Conservation (phyloP, 495 filamentous ascomycete genomes). For the Penicillium canescens region DNA sequence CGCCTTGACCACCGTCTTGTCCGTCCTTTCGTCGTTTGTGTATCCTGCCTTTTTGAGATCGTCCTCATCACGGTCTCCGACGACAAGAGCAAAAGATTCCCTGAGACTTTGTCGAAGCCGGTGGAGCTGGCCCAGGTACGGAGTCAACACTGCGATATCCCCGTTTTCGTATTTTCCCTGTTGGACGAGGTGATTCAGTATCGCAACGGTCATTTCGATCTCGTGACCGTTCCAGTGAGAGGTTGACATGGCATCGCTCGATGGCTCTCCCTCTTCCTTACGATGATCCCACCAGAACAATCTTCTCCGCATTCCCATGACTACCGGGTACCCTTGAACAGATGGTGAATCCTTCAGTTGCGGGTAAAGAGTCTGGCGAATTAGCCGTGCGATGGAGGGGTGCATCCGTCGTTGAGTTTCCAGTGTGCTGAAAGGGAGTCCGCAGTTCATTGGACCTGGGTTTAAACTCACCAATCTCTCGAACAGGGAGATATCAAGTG, state of each 20-base stretch:
- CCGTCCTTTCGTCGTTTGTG: slow-evolving; percentile 22
- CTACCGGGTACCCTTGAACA: slow-evolving; percentile 56
- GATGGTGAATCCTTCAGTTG: slow-evolving; percentile 55
- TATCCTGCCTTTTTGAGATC: slow-evolving; percentile 56
- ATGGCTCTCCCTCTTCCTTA: slow-evolving; percentile 49
- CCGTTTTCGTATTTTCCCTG: slow-evolving; percentile 64
- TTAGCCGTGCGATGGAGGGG: slow-evolving; percentile 62
- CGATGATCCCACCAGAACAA: slow-evolving; percentile 78
- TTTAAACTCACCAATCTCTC: slow-evolving; percentile 58
- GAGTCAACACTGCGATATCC: slow-evolving; percentile 81
- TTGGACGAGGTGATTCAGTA: slow-evolving; percentile 71
- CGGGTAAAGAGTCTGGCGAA: slow-evolving; percentile 66
- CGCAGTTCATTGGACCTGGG: slow-evolving; percentile 9
- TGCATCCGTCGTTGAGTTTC: slow-evolving; percentile 78
- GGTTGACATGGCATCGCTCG: slow-evolving; percentile 43
- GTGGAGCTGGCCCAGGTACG: slow-evolving; percentile 72
- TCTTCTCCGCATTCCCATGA: slow-evolving; percentile 63
- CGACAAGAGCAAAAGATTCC: slow-evolving; percentile 56
- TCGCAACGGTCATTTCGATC: slow-evolving; percentile 60
- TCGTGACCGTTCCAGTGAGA: slow-evolving; percentile 71
- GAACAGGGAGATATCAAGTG: slow-evolving; percentile 67
- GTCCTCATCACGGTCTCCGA: slow-evolving; percentile 68
- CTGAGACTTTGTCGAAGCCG: slow-evolving; percentile 54
- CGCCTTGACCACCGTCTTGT: slow-evolving; percentile 35
- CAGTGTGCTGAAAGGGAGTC: slow-evolving; percentile 58